Percentiles rank a stretch among this genome's conserved stretches.
Conservation (phyloP, 805 yeast species). For the Candida nemodendra region DNA sequence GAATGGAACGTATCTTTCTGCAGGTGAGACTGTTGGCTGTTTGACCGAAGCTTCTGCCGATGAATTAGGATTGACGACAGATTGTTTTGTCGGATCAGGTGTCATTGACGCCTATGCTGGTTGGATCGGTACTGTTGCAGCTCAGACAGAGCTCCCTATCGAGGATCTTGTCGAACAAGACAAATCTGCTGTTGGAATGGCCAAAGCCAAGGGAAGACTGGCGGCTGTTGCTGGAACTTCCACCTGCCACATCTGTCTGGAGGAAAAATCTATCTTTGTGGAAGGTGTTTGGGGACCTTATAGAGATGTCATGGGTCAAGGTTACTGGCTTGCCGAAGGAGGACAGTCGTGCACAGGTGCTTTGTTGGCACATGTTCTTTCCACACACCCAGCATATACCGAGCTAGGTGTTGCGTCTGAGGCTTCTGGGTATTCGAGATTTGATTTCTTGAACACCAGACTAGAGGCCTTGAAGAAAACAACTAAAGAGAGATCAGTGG, state of each 20-base stretch:
- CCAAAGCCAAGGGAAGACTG: conserved; percentile 73
- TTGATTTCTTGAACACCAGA: conserved; percentile 76
- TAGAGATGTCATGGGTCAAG: conserved; percentile 86
- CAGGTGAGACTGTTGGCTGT: conserved; percentile 87
- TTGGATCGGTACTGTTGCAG: conserved; percentile 98
- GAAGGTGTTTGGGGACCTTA: conserved; percentile 99
- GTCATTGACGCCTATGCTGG: conserved; percentile 99
- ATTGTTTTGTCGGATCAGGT: conserved; percentile 88
- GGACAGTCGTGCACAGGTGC: conserved; percentile 99
- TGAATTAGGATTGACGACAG: conserved; percentile 77
- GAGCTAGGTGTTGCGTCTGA: conserved; percentile 69
- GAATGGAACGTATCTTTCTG: conserved; percentile 73
- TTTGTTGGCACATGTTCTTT: conserved; percentile 79
- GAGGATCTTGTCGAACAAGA: conserved; percentile 52
- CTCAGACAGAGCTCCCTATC: conserved; percentile 62
- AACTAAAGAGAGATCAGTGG: conserved; percentile 65
- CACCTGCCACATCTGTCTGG: conserved; percentile 91
- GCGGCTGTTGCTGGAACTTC: conserved; percentile 99
- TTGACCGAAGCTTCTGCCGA: conserved; percentile 66
- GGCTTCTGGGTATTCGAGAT: conserved; percentile 67
- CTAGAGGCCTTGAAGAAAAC: conserved; percentile 64
- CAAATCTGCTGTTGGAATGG: conserved; percentile 44
- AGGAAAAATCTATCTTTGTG: conserved; percentile 82
- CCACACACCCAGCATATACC: conserved; percentile 84
- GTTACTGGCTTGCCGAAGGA: conserved; percentile 95